Evolutionary conservation across 2,329 filamentous ascomycete species (phyloP), one percentile per base, ranked within the genome.

Genomic region (Aureobasidium sp.): DNA sequence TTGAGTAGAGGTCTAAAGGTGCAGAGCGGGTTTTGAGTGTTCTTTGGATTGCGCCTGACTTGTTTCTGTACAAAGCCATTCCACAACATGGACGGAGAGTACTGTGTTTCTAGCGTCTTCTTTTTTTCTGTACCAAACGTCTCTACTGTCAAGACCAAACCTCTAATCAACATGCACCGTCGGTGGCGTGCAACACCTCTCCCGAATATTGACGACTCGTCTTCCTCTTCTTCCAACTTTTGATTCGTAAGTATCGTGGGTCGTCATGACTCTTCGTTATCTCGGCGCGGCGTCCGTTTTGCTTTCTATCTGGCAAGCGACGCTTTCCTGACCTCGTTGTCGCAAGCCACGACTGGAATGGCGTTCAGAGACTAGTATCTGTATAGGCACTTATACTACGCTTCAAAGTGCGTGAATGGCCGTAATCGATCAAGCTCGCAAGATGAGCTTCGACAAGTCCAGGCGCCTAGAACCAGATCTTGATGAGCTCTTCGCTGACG

Each of bases 401-500:
- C n/a, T 12, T n/a, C n/a, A n/a, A n/a, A n/a, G n/a, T 48, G 30
- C 44, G 32, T 22, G n/a, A 8, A 17, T 27, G 44, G 21, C 21
- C 22, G n/a, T 34, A 21, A 35, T 48, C 32, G 16, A 50, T 50
- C 21, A 37, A 29, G 45, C 45, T 50, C 25, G 16, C 17, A 39
- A 50, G n/a, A 14, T 24, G 35, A 50, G 45, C 35, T 50, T 50
- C 34, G 2, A 38, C 34, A 29, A 50, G 24, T 19, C 35, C 34
- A 24, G 34, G 25, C 45, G 25, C 25, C 42, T 54, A 71, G 57
- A 70, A 70, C 73, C 74, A 77, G 51, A 84, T 84, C 64, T 82
- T 80, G 60, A 87, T 83, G 39, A 88, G 71, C 66, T 86, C 80
- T 62, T 86, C 83, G 55, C 82, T 83, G 29, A 87, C 84, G 22